phyloP scores from a whole-genome alignment of 495 filamentous ascomycete species.

The Aspergillus bridgeri region DNA sequence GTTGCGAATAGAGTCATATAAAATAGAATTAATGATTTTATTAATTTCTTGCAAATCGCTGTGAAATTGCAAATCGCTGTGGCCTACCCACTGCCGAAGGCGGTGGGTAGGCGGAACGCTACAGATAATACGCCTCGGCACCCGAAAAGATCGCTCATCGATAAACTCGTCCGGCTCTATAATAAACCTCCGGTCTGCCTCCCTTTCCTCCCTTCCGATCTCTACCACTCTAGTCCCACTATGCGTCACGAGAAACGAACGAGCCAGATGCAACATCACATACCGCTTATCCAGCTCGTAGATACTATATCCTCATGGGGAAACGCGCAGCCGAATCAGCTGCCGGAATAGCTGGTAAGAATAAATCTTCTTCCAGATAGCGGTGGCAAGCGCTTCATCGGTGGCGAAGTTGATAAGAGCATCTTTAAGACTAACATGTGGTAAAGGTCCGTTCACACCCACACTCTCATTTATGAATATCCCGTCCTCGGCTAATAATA shows the following conservation, averaged over 20 bases:
- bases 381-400: neutral
- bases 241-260: slow-evolving; percentile 1
- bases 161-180: no score
- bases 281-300: neutral
- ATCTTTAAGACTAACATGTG: neutral
- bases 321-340: neutral
- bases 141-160: no score
- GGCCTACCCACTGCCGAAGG: no score
- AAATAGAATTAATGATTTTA: no score
- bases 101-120: no score
- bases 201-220: no score
- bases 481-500: neutral
- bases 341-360: neutral
- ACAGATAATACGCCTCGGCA: no score
- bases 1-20: no score
- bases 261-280: neutral
- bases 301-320: neutral
- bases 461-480: neutral
- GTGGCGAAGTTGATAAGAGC: neutral
- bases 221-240: neutral
- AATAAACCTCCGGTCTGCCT: no score
- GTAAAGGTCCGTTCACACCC: neutral
- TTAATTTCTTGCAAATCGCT: no score
- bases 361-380: slow-evolving; percentile 1
- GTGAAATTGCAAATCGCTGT: no score